phyloP scores from a whole-genome alignment of 106 monocot genomes.

The Amphibolis antarctica region DNA sequence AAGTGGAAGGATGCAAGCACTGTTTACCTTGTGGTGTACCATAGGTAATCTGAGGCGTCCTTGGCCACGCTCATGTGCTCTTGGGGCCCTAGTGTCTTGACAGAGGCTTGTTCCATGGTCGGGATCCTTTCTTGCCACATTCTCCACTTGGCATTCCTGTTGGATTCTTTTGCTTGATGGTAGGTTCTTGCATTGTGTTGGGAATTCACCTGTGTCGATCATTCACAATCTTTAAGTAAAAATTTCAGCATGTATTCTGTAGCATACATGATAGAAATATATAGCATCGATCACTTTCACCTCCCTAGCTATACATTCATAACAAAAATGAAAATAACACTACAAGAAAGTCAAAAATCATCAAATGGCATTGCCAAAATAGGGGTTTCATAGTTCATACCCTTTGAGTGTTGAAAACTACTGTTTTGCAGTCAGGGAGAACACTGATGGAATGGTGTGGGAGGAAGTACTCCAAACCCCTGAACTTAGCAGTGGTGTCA shows the following conservation, averaged over 20 bases:
- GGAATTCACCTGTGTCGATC: constrained; percentile 37
- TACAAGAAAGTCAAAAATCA: too few relatives aligned
- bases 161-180: constrained; percentile 16
- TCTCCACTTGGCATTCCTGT: constrained; percentile 27
- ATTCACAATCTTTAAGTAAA: background rate
- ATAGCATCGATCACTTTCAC: too few relatives aligned
- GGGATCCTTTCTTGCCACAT: constrained; percentile 54
- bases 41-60: constrained; percentile 63
- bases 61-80: constrained; percentile 41
- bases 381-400: too few relatives aligned
- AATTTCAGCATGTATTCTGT: too few relatives aligned
- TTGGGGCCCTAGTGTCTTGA: constrained; percentile 15
- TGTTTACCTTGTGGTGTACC: constrained; percentile 60
- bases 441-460: constrained; percentile 77
- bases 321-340: too few relatives aligned
- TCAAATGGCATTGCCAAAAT: too few relatives aligned
- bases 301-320: too few relatives aligned
- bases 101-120: constrained; percentile 4
- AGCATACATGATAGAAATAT: too few relatives aligned
- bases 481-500: constrained; percentile 44
- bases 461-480: constrained; percentile 45
- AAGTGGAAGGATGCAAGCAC: too few relatives aligned
- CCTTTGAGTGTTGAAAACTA: constrained; percentile 69
- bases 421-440: constrained; percentile 84
- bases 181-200: constrained; percentile 62